Evolutionary conservation across 805 yeast species (phyloP).

Genomic region (Tetrapisispora fleetii): DNA sequence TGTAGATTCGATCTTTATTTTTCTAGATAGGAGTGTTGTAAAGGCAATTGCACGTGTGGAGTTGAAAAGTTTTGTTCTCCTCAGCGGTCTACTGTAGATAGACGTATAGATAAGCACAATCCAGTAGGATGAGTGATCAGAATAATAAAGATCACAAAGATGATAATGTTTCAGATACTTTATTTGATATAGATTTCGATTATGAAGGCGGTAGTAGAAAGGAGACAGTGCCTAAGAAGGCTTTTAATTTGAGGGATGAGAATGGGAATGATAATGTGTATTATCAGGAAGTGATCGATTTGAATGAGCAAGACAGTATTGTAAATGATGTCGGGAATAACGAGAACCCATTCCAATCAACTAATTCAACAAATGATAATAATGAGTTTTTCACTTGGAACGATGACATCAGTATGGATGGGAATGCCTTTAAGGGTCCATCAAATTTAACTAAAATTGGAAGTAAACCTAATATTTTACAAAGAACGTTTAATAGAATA

Average conservation of each 20-base stretch:
- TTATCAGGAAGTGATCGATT: slow-evolving; percentile 29
- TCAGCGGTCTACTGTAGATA: too few relatives aligned
- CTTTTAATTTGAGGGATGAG: slow-evolving; percentile 2
- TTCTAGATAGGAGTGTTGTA: too few relatives aligned
- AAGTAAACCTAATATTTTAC: slow-evolving; percentile 12
- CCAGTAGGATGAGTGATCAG: background rate
- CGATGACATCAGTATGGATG: slow-evolving; percentile 4
- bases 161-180: slow-evolving; percentile 19
- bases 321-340: slow-evolving; percentile 29
- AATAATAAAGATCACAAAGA: background rate
- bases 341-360: slow-evolving; percentile 17
- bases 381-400: slow-evolving; percentile 11
- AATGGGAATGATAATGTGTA: slow-evolving; percentile 11
- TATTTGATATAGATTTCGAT: slow-evolving; percentile 34
- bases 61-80: too few relatives aligned
- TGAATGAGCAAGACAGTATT: slow-evolving; percentile 26
- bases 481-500: slow-evolving; percentile 11
- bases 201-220: slow-evolving; percentile 12
- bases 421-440: slow-evolving; percentile 4
- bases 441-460: slow-evolving; percentile 8
- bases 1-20: too few relatives aligned
- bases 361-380: slow-evolving; percentile 4
- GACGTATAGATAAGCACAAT: background rate
- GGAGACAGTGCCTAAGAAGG: slow-evolving; percentile 1
- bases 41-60: too few relatives aligned